phyloP scores from a whole-genome alignment of 306 rosid genomes.

The Cicer cuneatum region DNA sequence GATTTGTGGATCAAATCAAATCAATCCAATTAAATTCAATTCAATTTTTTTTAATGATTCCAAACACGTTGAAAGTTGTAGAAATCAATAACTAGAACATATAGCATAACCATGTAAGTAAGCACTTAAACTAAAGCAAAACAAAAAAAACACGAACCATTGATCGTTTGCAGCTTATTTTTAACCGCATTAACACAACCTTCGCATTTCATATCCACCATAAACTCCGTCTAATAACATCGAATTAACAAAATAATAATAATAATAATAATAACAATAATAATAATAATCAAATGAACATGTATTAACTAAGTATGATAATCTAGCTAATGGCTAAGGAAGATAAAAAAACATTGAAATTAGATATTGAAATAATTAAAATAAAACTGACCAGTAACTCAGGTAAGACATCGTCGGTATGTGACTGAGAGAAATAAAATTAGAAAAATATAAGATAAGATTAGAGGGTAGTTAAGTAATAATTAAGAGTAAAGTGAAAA shows the following conservation, averaged over 20 bases:
- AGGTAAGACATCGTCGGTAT: constrained; percentile 59
- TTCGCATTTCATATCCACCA: constrained; percentile 96
- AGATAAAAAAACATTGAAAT: not conserved
- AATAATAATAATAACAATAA: not conserved
- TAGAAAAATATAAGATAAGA: not conserved
- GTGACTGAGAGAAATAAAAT: constrained; percentile 39
- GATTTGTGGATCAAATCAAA: not conserved
- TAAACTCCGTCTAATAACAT: constrained; percentile 74
- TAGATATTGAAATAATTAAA: not conserved
- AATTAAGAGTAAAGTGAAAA: constrained; percentile 1
- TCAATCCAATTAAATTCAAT: constrained; percentile 8
- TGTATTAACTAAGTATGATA: constrained; percentile 9
- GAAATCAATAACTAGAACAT: not conserved
- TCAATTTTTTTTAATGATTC: not conserved
- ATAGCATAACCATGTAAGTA: not conserved
- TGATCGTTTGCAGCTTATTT: constrained; percentile 65
- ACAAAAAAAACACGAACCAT: constrained; percentile 59
- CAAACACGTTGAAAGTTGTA: not conserved
- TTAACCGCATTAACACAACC: constrained; percentile 88
- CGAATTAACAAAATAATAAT: constrained; percentile 40
- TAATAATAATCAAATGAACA: constrained; percentile 1
- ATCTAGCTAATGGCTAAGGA: constrained; percentile 20
- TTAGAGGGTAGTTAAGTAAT: constrained; percentile 15
- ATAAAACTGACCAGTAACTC: constrained; percentile 72
- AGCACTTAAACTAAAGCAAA: not conserved